These are phyloP conservation scores for Xylariaceae sp. DNA, from an alignment of 2,329 filamentous ascomycete genomes.

Conservation along the genomic window DNA sequence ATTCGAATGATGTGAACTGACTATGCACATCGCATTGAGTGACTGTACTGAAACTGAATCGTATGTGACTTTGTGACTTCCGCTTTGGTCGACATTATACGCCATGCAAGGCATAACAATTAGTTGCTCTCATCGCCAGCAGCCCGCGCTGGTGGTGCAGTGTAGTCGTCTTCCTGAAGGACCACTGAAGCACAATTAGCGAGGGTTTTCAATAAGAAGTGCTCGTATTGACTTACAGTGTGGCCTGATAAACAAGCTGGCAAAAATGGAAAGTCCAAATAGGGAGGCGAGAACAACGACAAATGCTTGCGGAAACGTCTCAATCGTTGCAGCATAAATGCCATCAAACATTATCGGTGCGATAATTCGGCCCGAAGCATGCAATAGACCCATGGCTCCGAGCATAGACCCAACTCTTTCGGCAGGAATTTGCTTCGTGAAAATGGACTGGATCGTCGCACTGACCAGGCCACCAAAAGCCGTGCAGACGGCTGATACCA, in stretches of 20 bases:
- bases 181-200: constrained; percentile 23
- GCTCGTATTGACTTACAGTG: constrained; percentile 55
- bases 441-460: constrained; percentile 73
- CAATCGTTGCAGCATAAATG: constrained; percentile 78
- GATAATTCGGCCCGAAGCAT: constrained; percentile 73
- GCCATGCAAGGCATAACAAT: background rate
- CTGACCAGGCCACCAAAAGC: constrained; percentile 78
- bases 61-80: background rate
- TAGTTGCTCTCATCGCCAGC: constrained; percentile 9
- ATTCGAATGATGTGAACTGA: background rate
- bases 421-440: constrained; percentile 86
- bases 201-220: background rate
- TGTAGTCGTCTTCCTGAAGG: constrained; percentile 26
- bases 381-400: constrained; percentile 79
- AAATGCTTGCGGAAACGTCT: constrained; percentile 70
- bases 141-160: constrained; percentile 21
- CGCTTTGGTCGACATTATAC: background rate
- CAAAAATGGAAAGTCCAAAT: constrained; percentile 61
- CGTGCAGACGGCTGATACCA: constrained; percentile 65
- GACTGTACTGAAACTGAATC: background rate
- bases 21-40: background rate
- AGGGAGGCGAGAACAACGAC: constrained; percentile 68
- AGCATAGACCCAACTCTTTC: constrained; percentile 82
- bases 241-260: constrained; percentile 66
- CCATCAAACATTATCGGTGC: constrained; percentile 80